These are phyloP conservation scores for Thelonectria rubi DNA, from an alignment of 2,329 filamentous ascomycete species.

Conservation along the genomic window DNA sequence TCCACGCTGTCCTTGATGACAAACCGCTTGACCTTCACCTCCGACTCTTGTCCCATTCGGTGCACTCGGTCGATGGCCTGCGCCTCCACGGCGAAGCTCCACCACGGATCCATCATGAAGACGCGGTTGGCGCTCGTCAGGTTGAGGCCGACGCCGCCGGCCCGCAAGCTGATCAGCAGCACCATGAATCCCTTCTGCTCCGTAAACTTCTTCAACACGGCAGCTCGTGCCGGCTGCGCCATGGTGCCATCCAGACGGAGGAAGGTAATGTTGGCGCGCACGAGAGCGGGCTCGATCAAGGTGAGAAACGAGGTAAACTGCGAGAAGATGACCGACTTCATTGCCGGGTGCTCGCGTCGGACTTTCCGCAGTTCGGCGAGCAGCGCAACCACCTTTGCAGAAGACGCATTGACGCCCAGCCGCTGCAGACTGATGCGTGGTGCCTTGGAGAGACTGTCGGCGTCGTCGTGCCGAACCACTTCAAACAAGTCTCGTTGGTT, in stretches of 20 bases:
- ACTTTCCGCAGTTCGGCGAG: conserved; percentile 77
- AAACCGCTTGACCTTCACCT: conserved; percentile 88
- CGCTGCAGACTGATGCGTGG: conserved; percentile 69
- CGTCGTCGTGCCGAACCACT: conserved; percentile 81
- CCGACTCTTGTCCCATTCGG: conserved; percentile 90
- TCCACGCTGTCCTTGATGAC: conserved; percentile 92
- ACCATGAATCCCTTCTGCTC: conserved; percentile 70
- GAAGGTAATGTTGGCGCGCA: conserved; percentile 75
- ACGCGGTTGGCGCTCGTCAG: conserved; percentile 88
- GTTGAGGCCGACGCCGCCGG: conserved; percentile 94
- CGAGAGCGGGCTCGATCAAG: conserved; percentile 84
- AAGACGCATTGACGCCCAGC: conserved; percentile 72
- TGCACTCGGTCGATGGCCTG: conserved; percentile 98
- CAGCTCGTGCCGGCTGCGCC: conserved; percentile 83
- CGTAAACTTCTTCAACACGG: conserved; percentile 79
- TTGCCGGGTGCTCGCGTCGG: conserved; percentile 69
- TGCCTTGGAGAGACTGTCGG: conserved; percentile 54
- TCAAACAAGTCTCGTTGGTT: conserved; percentile 89
- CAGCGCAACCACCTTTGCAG: conserved; percentile 86
- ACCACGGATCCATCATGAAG: conserved; percentile 99
- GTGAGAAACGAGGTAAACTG: conserved; percentile 98
- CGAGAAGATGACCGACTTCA: conserved; percentile 93
- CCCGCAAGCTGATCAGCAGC: conserved; percentile 83
- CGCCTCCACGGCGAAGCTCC: conserved; percentile 95
- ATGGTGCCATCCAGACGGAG: conserved; percentile 94